A percentile compares a stretch with the other conserved stretches of the same genome.
Evolutionary conservation across 1,284 basidiomycete genomes (phyloP).

Genomic region (Austroboletus olivaceoglutinosus): DNA sequence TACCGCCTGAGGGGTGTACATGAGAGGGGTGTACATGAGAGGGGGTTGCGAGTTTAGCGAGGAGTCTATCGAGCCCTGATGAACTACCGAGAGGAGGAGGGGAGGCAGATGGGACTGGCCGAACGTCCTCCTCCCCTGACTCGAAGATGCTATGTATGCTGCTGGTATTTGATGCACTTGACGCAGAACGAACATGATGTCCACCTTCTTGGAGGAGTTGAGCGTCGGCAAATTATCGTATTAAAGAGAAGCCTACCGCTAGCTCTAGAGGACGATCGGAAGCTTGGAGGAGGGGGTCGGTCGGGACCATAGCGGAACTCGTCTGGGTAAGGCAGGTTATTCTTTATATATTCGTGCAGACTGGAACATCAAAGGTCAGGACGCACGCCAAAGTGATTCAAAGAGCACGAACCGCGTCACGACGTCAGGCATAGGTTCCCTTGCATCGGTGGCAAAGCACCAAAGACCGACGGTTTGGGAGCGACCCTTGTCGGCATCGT

Average conservation of each 20-base stretch:
- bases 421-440: slow-evolving; percentile 68
- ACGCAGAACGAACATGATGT: slow-evolving; percentile 28
- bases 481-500: slow-evolving; percentile 51
- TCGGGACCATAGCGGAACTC: slow-evolving; percentile 66
- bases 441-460: slow-evolving; percentile 69
- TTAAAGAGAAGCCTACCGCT: slow-evolving; percentile 24
- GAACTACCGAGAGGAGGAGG: slow-evolving; percentile 16
- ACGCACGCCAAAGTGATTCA: neutral
- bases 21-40: slow-evolving; percentile 20
- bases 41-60: slow-evolving; percentile 48
- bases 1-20: slow-evolving; percentile 10
- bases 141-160: slow-evolving; percentile 37
- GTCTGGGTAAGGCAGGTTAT: slow-evolving; percentile 64
- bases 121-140: slow-evolving; percentile 29
- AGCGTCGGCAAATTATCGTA: slow-evolving; percentile 2
- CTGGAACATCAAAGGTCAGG: slow-evolving; percentile 37
- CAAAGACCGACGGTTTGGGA: slow-evolving; percentile 71
- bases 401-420: slow-evolving; percentile 52
- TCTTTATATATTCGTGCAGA: slow-evolving; percentile 61
- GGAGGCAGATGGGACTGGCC: slow-evolving; percentile 10
- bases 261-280: slow-evolving; percentile 31
- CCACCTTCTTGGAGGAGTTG: slow-evolving; percentile 22
- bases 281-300: slow-evolving; percentile 48
- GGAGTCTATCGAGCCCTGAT: slow-evolving; percentile 62
- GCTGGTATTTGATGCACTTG: slow-evolving; percentile 34